Conservation (phyloP, 1,284 basidiomycete species). For the Cutaneotrichosporon sp. region DNA sequence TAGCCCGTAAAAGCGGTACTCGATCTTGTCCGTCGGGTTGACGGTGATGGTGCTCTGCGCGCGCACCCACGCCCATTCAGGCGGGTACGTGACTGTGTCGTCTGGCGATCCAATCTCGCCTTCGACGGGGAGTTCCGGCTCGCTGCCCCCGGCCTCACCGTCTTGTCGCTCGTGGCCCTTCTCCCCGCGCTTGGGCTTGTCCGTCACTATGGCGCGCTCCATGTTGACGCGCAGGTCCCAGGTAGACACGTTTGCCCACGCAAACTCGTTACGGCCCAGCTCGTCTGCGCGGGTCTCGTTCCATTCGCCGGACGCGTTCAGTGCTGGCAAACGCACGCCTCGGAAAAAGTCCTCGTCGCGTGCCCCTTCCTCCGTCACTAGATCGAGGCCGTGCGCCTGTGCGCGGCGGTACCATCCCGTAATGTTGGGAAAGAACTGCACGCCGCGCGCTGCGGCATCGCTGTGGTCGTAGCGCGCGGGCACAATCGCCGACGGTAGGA, state of each 20-base stretch:
- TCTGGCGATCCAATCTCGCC: not conserved
- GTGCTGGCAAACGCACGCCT: constrained; percentile 22
- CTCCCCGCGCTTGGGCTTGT: constrained; percentile 37
- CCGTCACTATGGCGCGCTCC: constrained; percentile 22
- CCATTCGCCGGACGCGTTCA: constrained; percentile 29
- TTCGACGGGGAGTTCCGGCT: not conserved
- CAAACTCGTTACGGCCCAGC: constrained; percentile 31
- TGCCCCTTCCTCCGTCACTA: constrained; percentile 5
- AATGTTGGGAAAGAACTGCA: constrained; percentile 38
- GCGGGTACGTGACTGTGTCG: not conserved
- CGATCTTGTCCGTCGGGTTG: constrained; percentile 16
- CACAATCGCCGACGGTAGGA: constrained; percentile 26
- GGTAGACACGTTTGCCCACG: constrained; percentile 28
- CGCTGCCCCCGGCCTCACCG: not conserved
- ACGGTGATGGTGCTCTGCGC: not conserved
- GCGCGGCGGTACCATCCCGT: constrained; percentile 46
- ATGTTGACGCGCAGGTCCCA: constrained; percentile 41
- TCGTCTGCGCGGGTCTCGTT: constrained; percentile 36
- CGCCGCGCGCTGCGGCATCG: not conserved
- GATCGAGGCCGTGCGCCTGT: constrained; percentile 22
- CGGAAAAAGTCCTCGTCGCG: constrained; percentile 23
- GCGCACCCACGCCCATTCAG: constrained; percentile 5
- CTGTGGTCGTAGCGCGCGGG: constrained; percentile 30
- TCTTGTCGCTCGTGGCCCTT: constrained; percentile 5
- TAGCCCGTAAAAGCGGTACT: constrained; percentile 54